Conservation (phyloP, 1,284 basidiomycete genomes). For the Apiotrichum montevideense region DNA sequence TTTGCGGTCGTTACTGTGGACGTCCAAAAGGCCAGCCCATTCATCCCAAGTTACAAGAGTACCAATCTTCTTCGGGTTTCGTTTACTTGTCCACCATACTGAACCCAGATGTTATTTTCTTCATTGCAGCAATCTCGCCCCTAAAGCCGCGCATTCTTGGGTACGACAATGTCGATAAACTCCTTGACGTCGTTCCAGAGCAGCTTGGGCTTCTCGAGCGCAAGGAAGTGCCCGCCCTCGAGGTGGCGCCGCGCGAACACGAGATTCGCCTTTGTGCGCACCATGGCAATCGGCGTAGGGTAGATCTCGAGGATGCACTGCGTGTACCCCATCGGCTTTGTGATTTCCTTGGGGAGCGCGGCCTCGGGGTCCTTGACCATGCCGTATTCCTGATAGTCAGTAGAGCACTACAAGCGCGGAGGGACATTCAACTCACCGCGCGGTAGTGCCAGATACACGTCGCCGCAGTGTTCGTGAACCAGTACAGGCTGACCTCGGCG, state of each 20-base stretch:
- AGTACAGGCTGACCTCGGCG: constrained; percentile 46
- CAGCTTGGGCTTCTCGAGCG: constrained; percentile 47
- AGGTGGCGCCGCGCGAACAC: constrained; percentile 39
- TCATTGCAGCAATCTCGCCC: too few relatives aligned
- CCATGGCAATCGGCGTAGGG: constrained; percentile 41
- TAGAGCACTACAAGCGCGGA: too few relatives aligned
- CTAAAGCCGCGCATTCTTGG: background rate
- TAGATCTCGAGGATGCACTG: constrained; percentile 45
- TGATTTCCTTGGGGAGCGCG: constrained; percentile 21
- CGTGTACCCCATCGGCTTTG: constrained; percentile 46
- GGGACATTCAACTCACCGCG: constrained; percentile 27
- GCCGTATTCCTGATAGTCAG: constrained; percentile 19
- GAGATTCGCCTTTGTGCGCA: constrained; percentile 39
- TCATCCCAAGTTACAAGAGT: too few relatives aligned
- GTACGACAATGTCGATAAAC: constrained; percentile 25
- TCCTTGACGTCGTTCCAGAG: constrained; percentile 39
- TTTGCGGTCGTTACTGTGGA: too few relatives aligned
- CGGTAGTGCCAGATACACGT: constrained; percentile 49
- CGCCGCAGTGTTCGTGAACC: constrained; percentile 45
- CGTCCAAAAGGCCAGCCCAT: too few relatives aligned
- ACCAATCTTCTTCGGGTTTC: too few relatives aligned
- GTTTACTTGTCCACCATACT: too few relatives aligned
- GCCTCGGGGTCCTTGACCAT: constrained; percentile 14
- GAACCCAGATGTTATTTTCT: too few relatives aligned
- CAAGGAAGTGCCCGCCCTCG: constrained; percentile 47